A percentile compares a stretch with the other conserved stretches of the same genome.
Conservation (phyloP, 768 basidiomycete genomes). For the Gyrodon lividus region DNA sequence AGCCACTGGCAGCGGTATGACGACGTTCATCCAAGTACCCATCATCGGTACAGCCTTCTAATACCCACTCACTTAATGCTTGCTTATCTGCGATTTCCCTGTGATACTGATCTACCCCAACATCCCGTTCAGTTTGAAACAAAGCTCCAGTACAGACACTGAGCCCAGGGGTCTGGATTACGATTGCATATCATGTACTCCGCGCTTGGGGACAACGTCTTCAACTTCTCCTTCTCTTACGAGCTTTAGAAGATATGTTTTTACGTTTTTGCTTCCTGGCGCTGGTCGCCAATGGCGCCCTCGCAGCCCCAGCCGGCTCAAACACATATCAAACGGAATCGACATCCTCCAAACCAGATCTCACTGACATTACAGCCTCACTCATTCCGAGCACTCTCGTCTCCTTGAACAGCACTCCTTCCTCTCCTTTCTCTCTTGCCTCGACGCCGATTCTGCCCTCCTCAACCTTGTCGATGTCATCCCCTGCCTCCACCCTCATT, state of each 20-base stretch:
- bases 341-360: not conserved
- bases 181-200: not conserved
- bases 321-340: not conserved
- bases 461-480: not conserved
- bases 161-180: conserved; percentile 5
- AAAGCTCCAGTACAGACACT: not conserved
- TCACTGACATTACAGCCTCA: not conserved
- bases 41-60: too few species aligned
- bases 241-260: conserved; percentile 7
- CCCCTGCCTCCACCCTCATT: not conserved
- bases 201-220: not conserved
- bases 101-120: not conserved
- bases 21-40: too few species aligned
- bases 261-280: conserved; percentile 7
- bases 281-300: conserved; percentile 12
- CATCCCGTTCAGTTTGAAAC: conserved; percentile 6
- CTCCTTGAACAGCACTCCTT: not conserved
- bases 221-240: not conserved
- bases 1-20: too few species aligned
- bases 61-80: too few species aligned
- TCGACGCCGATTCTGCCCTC: not conserved
- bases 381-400: not conserved
- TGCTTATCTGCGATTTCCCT: too few species aligned
- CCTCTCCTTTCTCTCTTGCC: not conserved
- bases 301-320: conserved; percentile 13